Evolutionary conservation across 2,329 filamentous ascomycete species (phyloP), one percentile per base, ranked within the genome.

Genomic region (Didymosphaeria variabile): DNA sequence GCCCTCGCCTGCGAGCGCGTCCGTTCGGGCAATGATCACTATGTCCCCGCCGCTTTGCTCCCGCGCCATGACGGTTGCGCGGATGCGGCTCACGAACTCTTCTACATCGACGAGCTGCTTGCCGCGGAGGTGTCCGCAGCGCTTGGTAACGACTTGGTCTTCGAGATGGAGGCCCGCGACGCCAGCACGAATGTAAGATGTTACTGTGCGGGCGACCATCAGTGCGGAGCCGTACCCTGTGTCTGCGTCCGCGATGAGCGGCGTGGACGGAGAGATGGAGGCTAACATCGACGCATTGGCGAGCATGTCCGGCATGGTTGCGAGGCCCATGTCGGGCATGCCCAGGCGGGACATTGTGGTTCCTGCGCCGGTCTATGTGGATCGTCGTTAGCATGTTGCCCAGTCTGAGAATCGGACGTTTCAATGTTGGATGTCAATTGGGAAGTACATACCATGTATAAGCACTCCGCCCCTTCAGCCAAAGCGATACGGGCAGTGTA

Each of bases 241-340:
- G 72, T 88, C 86, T 32, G 84, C 85, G 70, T 88, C 86, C 9
- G 86, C 87, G 65, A 90, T 89, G 21, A 91, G 72, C 0, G 88
- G 88, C 0, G 85, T 78, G 0, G 74, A 72, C 0, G 84, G 83
- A 64, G 88, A 81, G 32, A 90, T 80, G 45, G 82, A 83, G 58
- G 88, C 87, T 59, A 91, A 87, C 86, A 90, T 90, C 55, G 83
- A 80, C n/a, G 87, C 88, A 71, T 90, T 87, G 47, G 79, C 78
- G 38, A 81, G 79, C 87, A 91, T 90, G 75, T 90, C 88, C 68
- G 85, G 83, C 34, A 88, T 79, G 0, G 86, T 86, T 2, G 86
- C 84, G 13, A 90, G 79, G 45, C 87, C 88, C 4, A 91, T 83
- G 69, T 91, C 88, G 1, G 88, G 83, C 79, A 84, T 83, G 32